phyloP scores from a whole-genome alignment of 208 protist species.

The Phytomonas serpens region DNA sequence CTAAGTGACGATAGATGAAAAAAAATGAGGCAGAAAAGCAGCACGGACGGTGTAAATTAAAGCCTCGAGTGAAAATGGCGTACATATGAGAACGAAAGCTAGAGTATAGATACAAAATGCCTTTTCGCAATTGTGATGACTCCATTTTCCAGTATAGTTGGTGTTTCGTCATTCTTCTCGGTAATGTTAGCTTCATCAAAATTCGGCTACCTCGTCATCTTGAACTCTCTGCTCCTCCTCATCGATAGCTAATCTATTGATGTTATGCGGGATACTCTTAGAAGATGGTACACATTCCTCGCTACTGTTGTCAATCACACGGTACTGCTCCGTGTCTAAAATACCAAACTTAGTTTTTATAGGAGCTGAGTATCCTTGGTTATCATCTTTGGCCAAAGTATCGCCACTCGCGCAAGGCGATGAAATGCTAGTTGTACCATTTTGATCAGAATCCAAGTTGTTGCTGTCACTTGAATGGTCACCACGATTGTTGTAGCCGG shows the following conservation, averaged over 20 bases:
- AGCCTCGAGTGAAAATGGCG: background rate
- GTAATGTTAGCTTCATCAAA: slow-evolving; percentile 7
- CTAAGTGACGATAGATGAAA: background rate
- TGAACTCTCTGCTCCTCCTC: slow-evolving; percentile 38
- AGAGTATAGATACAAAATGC: background rate
- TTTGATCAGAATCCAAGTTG: slow-evolving; percentile 7
- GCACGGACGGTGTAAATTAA: background rate
- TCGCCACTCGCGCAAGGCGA: background rate
- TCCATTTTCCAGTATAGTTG: background rate
- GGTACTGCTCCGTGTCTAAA: slow-evolving; percentile 42
- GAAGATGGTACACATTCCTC: slow-evolving; percentile 5
- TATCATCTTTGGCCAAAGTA: background rate
- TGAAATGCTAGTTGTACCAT: slow-evolving; percentile 5
- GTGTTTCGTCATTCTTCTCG: background rate
- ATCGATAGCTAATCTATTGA: slow-evolving; percentile 23
- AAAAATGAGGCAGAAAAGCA: background rate
- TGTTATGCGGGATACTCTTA: slow-evolving; percentile 6
- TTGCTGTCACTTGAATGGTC: background rate
- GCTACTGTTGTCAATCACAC: slow-evolving; percentile 21
- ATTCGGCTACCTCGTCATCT: slow-evolving; percentile 29
- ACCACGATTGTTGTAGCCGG: background rate
- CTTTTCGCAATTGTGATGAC: background rate
- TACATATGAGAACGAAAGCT: background rate
- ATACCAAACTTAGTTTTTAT: slow-evolving; percentile 57
- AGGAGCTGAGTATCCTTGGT: background rate